phyloP scores from a whole-genome alignment of 2,329 filamentous ascomycete species.

The Aspergillus sp. region DNA sequence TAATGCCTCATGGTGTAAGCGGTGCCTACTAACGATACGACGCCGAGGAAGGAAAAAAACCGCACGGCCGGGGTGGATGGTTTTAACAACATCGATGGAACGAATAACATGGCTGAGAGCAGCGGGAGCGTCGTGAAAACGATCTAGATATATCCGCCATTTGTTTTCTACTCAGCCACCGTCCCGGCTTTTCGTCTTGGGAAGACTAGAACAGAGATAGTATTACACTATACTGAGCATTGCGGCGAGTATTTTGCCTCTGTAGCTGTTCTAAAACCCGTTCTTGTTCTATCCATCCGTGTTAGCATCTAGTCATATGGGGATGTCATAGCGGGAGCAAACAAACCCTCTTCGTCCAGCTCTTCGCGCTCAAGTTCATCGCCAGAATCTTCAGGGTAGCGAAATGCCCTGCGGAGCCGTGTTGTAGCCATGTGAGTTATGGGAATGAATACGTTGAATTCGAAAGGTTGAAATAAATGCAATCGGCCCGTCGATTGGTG shows the following conservation, averaged over 20 bases:
- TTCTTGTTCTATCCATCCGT: conserved; percentile 33
- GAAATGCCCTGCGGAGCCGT: conserved; percentile 68
- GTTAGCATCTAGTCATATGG: not conserved
- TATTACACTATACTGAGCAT: conserved; percentile 34
- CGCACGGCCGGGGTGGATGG: conserved; percentile 13
- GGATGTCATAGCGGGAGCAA: not conserved
- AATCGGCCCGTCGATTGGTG: conserved; percentile 8
- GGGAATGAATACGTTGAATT: conserved; percentile 8
- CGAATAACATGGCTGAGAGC: conserved; percentile 21
- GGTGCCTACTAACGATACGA: conserved; percentile 30
- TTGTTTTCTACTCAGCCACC: not conserved
- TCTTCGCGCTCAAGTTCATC: conserved; percentile 49
- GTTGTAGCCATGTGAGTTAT: conserved; percentile 42
- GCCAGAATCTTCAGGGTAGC: conserved; percentile 58
- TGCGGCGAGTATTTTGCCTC: conserved; percentile 29
- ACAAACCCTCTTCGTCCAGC: conserved; percentile 65
- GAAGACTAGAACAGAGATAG: not conserved
- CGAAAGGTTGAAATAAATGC: not conserved
- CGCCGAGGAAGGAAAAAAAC: conserved; percentile 23
- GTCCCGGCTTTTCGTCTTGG: not conserved
- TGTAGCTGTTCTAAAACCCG: conserved; percentile 30
- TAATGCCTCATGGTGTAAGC: conserved; percentile 30
- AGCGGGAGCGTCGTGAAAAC: conserved; percentile 33
- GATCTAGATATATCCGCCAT: conserved; percentile 10
- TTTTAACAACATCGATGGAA: conserved; percentile 23